These are phyloP conservation scores for Euclidium syriacum DNA, from an alignment of 345 rosid species.

Conservation along the genomic window DNA sequence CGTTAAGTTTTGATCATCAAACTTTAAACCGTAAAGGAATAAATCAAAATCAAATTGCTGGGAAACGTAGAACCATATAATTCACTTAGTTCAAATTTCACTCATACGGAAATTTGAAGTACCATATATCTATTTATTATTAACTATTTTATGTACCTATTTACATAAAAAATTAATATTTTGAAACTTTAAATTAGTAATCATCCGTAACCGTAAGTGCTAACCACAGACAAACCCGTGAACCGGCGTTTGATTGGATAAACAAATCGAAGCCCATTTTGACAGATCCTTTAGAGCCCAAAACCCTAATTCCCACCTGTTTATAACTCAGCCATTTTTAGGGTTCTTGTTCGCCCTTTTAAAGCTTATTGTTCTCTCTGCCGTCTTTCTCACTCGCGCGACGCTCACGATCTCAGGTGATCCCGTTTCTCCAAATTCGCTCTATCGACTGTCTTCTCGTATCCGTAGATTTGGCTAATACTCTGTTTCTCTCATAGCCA, in stretches of 20 bases:
- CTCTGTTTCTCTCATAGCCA: slow-evolving; percentile 17
- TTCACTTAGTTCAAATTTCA: too few species aligned
- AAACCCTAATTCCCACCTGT: slow-evolving; percentile 2
- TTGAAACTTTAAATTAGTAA: too few species aligned
- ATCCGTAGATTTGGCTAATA: not conserved
- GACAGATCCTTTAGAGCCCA: slow-evolving; percentile 3
- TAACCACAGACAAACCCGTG: not conserved
- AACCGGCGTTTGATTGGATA: slow-evolving; percentile 9
- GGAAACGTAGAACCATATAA: not conserved
- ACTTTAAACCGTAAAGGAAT: not conserved
- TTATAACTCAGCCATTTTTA: slow-evolving; percentile 15
- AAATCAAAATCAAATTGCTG: not conserved
- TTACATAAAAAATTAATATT: too few species aligned
- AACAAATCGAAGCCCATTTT: slow-evolving; percentile 16
- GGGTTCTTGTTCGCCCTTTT: slow-evolving; percentile 20
- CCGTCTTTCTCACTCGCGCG: slow-evolving; percentile 24
- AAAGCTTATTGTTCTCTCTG: not conserved
- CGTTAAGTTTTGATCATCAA: not conserved
- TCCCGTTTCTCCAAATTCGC: not conserved
- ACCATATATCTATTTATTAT: too few species aligned
- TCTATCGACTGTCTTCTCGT: not conserved
- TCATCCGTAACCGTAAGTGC: not conserved
- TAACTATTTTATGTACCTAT: too few species aligned
- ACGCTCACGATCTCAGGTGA: slow-evolving; percentile 24
- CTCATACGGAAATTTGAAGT: too few species aligned